phyloP scores from a whole-genome alignment of 345 rosid species.

The Litchi chinensis region DNA sequence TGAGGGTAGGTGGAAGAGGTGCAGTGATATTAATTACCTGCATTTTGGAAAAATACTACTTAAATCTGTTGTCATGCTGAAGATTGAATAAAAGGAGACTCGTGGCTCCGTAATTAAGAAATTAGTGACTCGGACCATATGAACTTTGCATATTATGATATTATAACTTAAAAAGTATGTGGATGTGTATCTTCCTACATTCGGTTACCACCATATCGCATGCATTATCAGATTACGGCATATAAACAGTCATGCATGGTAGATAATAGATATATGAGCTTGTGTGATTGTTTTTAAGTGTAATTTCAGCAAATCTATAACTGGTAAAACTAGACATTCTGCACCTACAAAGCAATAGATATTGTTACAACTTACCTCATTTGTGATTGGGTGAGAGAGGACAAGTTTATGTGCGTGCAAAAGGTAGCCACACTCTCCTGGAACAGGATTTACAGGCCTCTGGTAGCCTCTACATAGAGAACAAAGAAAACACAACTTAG shows the following conservation, averaged over 20 bases:
- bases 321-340: not conserved
- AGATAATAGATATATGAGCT: too few species aligned
- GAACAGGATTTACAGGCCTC: constrained; percentile 69
- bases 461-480: constrained; percentile 59
- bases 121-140: too few species aligned
- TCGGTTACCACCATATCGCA: too few species aligned
- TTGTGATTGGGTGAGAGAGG: constrained; percentile 55
- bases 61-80: not conserved
- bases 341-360: not conserved
- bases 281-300: not conserved
- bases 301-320: not conserved
- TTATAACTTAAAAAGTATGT: not conserved
- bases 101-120: not conserved
- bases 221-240: not conserved
- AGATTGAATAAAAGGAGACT: not conserved
- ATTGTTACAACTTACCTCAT: constrained; percentile 46
- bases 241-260: not conserved
- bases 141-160: not conserved
- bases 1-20: constrained; percentile 57
- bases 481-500: not conserved
- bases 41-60: constrained; percentile 1
- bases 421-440: constrained; percentile 87
- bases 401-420: constrained; percentile 76
- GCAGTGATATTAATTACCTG: constrained; percentile 63
- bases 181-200: too few species aligned